phyloP scores from a whole-genome alignment of 805 yeast genomes.

The Dipodascopsis uninucleata region DNA sequence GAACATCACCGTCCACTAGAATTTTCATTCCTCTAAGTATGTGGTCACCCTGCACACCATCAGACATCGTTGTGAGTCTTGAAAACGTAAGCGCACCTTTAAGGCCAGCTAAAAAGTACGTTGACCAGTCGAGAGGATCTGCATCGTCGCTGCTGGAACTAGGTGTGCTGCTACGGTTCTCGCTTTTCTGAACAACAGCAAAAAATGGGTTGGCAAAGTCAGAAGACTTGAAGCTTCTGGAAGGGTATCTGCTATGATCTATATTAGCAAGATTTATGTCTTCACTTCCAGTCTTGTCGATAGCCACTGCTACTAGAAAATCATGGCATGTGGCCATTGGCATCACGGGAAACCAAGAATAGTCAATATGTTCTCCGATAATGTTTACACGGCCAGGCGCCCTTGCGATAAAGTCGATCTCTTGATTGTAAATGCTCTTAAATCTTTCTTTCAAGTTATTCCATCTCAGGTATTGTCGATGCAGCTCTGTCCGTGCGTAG shows the following conservation, averaged over 20 bases:
- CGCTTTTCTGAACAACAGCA: no score
- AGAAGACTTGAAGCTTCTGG: conserved; percentile 13
- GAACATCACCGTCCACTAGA: conserved; percentile 60
- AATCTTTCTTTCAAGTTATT: conserved; percentile 8
- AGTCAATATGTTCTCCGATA: conserved; percentile 75
- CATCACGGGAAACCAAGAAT: conserved; percentile 60
- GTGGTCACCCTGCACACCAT: no score
- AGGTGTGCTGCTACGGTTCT: conserved; percentile 19
- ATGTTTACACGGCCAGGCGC: conserved; percentile 76
- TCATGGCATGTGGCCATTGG: conserved; percentile 74
- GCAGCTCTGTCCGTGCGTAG: conserved; percentile 12
- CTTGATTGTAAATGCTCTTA: conserved; percentile 14
- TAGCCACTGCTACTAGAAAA: conserved; percentile 52
- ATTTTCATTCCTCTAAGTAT: conserved; percentile 42
- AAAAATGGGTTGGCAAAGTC: conserved; percentile 29
- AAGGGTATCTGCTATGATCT: conserved; percentile 25
- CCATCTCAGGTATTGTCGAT: conserved; percentile 21
- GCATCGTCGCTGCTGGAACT: conserved; percentile 36
- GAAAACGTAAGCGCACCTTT: conserved; percentile 56
- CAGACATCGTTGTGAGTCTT: conserved; percentile 33
- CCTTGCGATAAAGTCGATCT: conserved; percentile 50
- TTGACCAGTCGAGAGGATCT: conserved; percentile 55
- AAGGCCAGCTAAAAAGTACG: conserved; percentile 64
- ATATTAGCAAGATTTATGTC: conserved; percentile 40
- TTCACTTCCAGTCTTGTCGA: conserved; percentile 27